Base-by-base conservation (phyloP, 176 grass and related monocot species). In the Triticum dicoccoides region DNA sequence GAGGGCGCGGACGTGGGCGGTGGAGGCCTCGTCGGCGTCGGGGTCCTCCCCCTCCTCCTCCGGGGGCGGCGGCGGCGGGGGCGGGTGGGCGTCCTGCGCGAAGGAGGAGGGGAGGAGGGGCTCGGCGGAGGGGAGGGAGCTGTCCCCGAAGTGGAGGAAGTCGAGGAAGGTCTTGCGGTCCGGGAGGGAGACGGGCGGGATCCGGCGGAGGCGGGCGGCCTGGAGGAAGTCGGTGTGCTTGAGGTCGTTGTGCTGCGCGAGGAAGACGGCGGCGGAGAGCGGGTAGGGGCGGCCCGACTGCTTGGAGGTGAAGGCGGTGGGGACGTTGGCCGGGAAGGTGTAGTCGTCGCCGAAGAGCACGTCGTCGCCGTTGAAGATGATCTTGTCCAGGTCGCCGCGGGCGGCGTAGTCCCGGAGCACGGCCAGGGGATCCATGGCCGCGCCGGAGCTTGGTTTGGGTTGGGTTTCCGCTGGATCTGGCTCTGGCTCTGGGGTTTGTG, bases 191-290 rank as follows among this genome's bases (percentile, higher is more conserved):
- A 98, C 86, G 9, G 97, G 80, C 25, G 91, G 92, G 90, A 98
- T 85, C 75, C 92, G 97, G 82, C 84, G 86, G 21, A 90, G 88
- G 33, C 93, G 86, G 13, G 93, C 89, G 41, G 96, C 91, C 81
- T 98, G 96, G 69, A 98, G 89, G 84, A 94, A 95, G 61, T 98
- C 96, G 21, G 93, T 98, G 90, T 98, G 93, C 83, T 95, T 94
- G 78, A 98, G 83, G 79, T 92, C 80, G 84, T 92, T 89, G 79
- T 98, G 91, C 72, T 91, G 93, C 41, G 91, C 87, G 78, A 98
- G 94, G 93, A 98, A 96, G 88, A 96, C 81, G 37, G 94, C 93
- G 75, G 93, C 77, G 78, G 91, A 92, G 61, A 95, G 96, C 1
- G 91, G 61, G 84, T 96, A 98, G 88, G 91, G 84, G 27, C 92